phyloP scores from a whole-genome alignment of 306 rosid genomes.

The Rosa rugosa region DNA sequence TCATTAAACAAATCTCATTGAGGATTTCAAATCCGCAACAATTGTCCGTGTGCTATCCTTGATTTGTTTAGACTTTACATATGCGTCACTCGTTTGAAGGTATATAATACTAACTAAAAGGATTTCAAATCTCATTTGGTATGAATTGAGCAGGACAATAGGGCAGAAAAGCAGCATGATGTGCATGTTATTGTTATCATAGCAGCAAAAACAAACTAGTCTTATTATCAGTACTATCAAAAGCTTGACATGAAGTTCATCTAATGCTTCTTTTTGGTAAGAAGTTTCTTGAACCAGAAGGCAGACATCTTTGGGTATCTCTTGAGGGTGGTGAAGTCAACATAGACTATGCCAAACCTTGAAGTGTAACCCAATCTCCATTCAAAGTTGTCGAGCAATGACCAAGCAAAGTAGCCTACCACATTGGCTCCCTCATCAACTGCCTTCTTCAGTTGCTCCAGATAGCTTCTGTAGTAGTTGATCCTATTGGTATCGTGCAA shows the following conservation, averaged over 20 bases:
- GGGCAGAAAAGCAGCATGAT: too few species aligned
- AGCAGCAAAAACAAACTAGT: neutral
- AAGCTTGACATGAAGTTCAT: neutral
- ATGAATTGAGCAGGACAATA: too few species aligned
- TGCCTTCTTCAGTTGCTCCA: conserved; percentile 73
- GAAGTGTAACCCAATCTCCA: conserved; percentile 94
- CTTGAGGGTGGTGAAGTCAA: conserved; percentile 75
- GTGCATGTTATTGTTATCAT: neutral
- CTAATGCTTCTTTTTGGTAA: conserved; percentile 45
- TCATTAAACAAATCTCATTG: too few species aligned
- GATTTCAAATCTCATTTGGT: too few species aligned
- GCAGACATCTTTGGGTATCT: conserved; percentile 92
- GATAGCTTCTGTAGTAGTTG: conserved; percentile 62
- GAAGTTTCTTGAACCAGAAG: conserved; percentile 75
- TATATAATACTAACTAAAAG: too few species aligned
- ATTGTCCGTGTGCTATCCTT: too few species aligned
- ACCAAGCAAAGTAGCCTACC: conserved; percentile 87
- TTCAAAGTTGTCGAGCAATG: conserved; percentile 89
- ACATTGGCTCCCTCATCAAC: conserved; percentile 74
- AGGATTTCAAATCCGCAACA: too few species aligned
- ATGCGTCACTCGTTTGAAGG: too few species aligned
- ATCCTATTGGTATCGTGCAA: conserved; percentile 78
- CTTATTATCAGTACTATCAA: neutral
- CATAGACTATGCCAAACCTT: conserved; percentile 87
- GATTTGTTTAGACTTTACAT: too few species aligned